These are phyloP conservation scores for Morella rubra DNA, from an alignment of 306 rosid species.

Conservation along the genomic window DNA sequence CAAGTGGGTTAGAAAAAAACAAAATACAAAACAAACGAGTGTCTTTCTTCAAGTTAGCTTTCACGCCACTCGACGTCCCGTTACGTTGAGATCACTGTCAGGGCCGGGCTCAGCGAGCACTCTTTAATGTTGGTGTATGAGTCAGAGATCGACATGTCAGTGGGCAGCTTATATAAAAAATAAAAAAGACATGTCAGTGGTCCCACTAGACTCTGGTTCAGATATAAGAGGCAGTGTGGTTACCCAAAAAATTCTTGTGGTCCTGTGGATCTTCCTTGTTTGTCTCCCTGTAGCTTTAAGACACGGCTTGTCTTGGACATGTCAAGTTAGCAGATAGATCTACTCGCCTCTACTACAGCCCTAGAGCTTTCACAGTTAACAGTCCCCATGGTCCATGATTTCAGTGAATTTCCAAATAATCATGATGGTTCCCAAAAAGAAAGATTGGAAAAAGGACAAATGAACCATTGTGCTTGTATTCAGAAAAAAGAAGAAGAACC, in stretches of 20 bases:
- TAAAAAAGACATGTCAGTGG: neutral
- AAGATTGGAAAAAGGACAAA: too few relatives aligned
- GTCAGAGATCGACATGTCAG: slow-evolving; percentile 16
- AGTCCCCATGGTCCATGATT: too few relatives aligned
- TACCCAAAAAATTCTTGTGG: neutral
- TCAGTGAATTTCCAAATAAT: too few relatives aligned
- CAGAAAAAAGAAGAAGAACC: too few relatives aligned
- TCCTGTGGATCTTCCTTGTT: neutral
- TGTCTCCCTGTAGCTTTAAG: slow-evolving; percentile 6
- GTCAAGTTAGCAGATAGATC: neutral
- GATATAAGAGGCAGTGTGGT: neutral
- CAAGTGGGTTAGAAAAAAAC: too few relatives aligned
- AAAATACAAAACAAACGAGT: too few relatives aligned
- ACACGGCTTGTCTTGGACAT: neutral
- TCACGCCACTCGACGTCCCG: slow-evolving; percentile 23
- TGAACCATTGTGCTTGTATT: too few relatives aligned
- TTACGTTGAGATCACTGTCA: slow-evolving; percentile 19
- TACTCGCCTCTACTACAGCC: neutral
- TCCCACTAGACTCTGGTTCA: neutral
- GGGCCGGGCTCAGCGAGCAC: neutral
- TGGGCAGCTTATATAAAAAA: neutral
- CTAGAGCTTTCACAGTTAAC: too few relatives aligned
- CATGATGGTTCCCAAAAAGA: too few relatives aligned
- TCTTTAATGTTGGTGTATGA: neutral
- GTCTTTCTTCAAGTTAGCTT: neutral